Evolutionary conservation across 768 basidiomycete genomes (phyloP).

Genomic region (Gloeopeniophorella convolvens): DNA sequence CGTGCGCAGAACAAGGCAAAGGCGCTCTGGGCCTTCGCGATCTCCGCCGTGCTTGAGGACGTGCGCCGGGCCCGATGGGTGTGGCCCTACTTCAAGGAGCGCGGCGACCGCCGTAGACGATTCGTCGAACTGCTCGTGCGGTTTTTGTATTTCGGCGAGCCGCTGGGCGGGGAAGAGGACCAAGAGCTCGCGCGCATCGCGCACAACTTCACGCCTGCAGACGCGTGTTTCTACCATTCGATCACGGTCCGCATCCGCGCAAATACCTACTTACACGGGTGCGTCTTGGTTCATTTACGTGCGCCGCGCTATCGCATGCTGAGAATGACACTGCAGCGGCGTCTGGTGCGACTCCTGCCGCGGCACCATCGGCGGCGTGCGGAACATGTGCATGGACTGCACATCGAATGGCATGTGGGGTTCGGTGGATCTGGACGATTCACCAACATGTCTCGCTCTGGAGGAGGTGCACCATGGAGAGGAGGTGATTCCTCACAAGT

Average conservation of each 20-base stretch:
- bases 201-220: slow-evolving; percentile 23
- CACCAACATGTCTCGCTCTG: slow-evolving; percentile 21
- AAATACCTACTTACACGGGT: slow-evolving; percentile 22
- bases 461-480: slow-evolving; percentile 15
- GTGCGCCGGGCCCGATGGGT: slow-evolving; percentile 24
- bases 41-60: slow-evolving; percentile 20
- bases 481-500: slow-evolving; percentile 23
- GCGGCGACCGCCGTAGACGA: slow-evolving; percentile 23
- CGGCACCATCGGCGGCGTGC: slow-evolving; percentile 25
- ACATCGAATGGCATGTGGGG: slow-evolving; percentile 8
- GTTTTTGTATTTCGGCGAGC: slow-evolving; percentile 18
- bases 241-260: slow-evolving; percentile 18
- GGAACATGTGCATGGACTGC: slow-evolving; percentile 30
- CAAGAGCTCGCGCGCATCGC: slow-evolving; percentile 12
- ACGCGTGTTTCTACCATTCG: slow-evolving; percentile 25
- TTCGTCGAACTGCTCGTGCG: slow-evolving; percentile 26
- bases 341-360: slow-evolving; percentile 25
- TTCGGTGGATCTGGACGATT: slow-evolving; percentile 28
- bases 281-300: not conserved
- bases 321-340: slow-evolving; percentile 5
- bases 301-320: not conserved
- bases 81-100: slow-evolving; percentile 29
- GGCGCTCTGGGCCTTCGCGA: slow-evolving; percentile 29
- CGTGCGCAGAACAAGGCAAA: slow-evolving; percentile 22
- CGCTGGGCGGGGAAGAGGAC: slow-evolving; percentile 18